These are phyloP conservation scores for Tulasnella calospora DNA, from an alignment of 768 basidiomycete genomes.

Conservation along the genomic window DNA sequence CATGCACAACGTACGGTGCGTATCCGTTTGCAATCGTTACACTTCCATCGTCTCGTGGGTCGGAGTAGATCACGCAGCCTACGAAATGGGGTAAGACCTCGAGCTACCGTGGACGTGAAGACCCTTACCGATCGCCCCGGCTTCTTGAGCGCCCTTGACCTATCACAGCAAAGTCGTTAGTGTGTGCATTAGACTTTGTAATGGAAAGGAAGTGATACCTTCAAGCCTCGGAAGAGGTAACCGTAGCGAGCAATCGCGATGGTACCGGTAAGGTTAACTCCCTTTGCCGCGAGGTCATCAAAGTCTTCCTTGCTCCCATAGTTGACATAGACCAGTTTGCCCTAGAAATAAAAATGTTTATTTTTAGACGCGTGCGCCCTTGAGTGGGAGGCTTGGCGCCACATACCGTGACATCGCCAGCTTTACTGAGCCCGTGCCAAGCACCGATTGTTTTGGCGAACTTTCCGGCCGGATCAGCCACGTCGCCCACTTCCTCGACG, in stretches of 20 bases:
- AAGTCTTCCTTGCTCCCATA: slow-evolving; percentile 75
- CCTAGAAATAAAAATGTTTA: slow-evolving; percentile 33
- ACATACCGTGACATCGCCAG: slow-evolving; percentile 56
- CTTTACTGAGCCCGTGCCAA: slow-evolving; percentile 82
- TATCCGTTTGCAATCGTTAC: slow-evolving; percentile 75
- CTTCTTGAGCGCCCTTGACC: slow-evolving; percentile 79
- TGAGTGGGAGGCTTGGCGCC: not conserved
- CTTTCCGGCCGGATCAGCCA: slow-evolving; percentile 63
- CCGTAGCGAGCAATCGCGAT: slow-evolving; percentile 63
- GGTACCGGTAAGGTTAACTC: slow-evolving; percentile 68
- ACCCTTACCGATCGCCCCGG: slow-evolving; percentile 55
- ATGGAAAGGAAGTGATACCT: slow-evolving; percentile 43
- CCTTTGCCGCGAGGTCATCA: slow-evolving; percentile 56
- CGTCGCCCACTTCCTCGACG: slow-evolving; percentile 68
- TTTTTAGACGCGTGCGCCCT: not conserved
- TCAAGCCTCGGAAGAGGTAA: slow-evolving; percentile 74
- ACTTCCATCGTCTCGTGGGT: slow-evolving; percentile 78
- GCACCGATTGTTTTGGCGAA: slow-evolving; percentile 63
- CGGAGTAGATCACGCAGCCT: slow-evolving; percentile 72
- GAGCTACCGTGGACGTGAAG: not conserved
- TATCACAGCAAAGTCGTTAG: slow-evolving; percentile 32
- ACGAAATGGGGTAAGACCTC: not conserved
- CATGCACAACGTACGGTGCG: slow-evolving; percentile 41
- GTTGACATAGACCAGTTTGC: slow-evolving; percentile 69
- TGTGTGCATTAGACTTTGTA: not conserved